Evolutionary conservation across 108 stramenopile species (phyloP).

Genomic region (Pseudonitzschia pungens): DNA sequence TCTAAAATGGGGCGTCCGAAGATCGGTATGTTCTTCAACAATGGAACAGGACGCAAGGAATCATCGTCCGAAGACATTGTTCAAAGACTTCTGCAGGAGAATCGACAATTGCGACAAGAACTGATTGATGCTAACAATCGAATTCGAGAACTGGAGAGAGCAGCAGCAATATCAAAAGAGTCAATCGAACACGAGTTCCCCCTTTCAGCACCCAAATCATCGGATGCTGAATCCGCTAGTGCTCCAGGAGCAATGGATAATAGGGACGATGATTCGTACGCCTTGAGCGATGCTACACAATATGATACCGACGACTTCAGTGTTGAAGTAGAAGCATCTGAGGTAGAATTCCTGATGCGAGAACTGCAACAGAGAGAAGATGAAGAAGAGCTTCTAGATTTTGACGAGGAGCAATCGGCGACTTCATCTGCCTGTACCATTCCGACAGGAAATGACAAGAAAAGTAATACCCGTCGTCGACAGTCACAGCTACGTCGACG

Average conservation of each 20-base stretch:
- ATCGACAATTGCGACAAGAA: not conserved
- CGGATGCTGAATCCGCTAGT: not conserved
- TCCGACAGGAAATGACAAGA: conserved; percentile 1
- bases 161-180: not conserved
- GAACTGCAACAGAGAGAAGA: not conserved
- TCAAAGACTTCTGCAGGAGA: not conserved
- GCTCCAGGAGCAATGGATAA: not conserved
- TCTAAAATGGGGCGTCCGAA: no score
- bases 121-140: not conserved
- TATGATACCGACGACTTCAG: not conserved
- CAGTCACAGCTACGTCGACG: not conserved
- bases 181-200: not conserved
- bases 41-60: no score
- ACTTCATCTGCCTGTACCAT: not conserved
- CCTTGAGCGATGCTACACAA: no score
- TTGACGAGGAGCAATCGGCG: not conserved
- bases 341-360: no score
- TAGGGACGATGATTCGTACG: not conserved
- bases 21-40: no score
- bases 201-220: not conserved
- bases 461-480: not conserved
- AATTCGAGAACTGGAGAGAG: not conserved
- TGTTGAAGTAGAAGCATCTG: not conserved
- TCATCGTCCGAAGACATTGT: no score
- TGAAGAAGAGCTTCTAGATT: not conserved